Percentiles rank a stretch among this genome's conserved stretches.
These are phyloP conservation scores for Botrytis deweyae DNA, from an alignment of 2,329 filamentous ascomycete species.

Conservation along the genomic window DNA sequence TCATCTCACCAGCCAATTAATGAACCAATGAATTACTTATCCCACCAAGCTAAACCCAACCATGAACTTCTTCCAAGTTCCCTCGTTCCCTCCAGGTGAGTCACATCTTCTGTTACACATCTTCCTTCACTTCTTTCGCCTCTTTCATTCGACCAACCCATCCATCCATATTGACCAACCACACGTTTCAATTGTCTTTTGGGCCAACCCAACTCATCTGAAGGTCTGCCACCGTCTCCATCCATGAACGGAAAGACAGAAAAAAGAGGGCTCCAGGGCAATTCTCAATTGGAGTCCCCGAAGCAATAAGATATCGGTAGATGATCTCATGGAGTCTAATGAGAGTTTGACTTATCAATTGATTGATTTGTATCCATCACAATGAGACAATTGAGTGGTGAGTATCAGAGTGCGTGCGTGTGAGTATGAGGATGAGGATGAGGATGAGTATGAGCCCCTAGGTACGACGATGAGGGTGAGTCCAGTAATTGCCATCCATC, in stretches of 20 bases:
- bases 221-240: neutral
- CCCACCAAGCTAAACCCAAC: constrained; percentile 4
- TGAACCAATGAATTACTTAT: neutral
- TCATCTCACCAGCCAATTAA: neutral
- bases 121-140: constrained; percentile 6
- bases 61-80: constrained; percentile 2
- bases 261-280: neutral
- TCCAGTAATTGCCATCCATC: constrained; percentile 2
- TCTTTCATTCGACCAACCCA: constrained; percentile 18
- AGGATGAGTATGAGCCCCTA: neutral
- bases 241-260: neutral
- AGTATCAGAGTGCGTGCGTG: neutral
- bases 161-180: constrained; percentile 16
- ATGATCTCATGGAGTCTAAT: neutral
- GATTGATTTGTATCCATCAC: neutral
- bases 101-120: constrained; percentile 16
- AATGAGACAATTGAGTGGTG: neutral
- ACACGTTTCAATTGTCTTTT: constrained; percentile 9
- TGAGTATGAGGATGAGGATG: neutral
- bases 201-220: constrained; percentile 13
- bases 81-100: constrained; percentile 4
- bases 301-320: neutral
- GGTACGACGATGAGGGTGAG: neutral
- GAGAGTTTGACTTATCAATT: neutral
- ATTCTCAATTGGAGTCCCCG: neutral